Base-by-base conservation (phyloP, 345 rosid genomes). In the thale cress (Arabidopsis thaliana) region DNA sequence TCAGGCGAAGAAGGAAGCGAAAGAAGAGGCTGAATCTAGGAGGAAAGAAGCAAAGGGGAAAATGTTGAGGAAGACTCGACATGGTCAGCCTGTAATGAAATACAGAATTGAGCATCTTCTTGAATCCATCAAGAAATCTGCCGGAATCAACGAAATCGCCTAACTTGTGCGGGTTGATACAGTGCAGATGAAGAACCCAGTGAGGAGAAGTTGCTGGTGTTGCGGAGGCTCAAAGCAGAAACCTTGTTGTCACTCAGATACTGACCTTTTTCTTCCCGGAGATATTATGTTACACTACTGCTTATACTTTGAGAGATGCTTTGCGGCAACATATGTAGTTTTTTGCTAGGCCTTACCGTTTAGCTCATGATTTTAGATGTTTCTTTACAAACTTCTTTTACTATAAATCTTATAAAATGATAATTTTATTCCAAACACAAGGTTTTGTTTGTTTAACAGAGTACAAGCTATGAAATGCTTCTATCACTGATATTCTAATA, bases 71-170 rank as follows among this genome's bases (percentile, higher is more conserved):
- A 92, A 68, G 85, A 90, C 98, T 10, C 69, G 80, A 45, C 79
- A 75, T 25, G 99, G 99, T 65, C 99, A 92, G 62, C 98, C 96
- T 37, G 85, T 92, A 2, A 92, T 92, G 97, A 90, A 95, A 80
- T 90, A 92, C 75, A 83, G 93, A 81, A 90, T 92, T 6, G 91
- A 95, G 80, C 86, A 86, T 78, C 92, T 92, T 79, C 80, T 90
- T 81, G 92, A 88, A 79, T 74, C 86, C 3, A 80, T 95, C 69
- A 88, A 87, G 78, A 82, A 83, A 80, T 81, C 89, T 16, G 69
- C 76, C 38, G 46, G 65, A 69, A 73, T 33, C 22, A 36, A 71
- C 9, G n/a, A 33, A 44, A 49, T 33, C 45, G 6, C 28, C 3
- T 70, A 32, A 61, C 16, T 33, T 20, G 24, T 14, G 8, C 8